Conservation (phyloP, 169 alveolate species). For the Eimeria tenella region DNA sequence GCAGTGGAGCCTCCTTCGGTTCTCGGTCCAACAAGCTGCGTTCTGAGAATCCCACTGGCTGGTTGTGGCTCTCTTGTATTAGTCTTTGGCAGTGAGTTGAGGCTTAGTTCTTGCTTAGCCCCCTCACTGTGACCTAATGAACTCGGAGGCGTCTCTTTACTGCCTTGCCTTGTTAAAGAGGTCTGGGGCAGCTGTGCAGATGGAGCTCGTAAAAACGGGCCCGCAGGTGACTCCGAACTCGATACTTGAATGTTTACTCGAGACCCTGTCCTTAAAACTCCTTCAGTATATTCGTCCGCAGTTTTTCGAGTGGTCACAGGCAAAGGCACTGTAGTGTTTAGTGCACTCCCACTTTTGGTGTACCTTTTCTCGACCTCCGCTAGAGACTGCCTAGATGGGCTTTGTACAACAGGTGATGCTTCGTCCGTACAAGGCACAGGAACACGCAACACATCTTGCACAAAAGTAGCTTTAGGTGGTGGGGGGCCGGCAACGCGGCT, state of each 20-base stretch:
- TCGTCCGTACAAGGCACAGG: background rate
- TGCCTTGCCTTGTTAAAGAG: background rate
- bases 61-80: background rate
- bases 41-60: background rate
- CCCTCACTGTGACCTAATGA: background rate
- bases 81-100: background rate
- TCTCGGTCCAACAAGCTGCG: conserved; percentile 5
- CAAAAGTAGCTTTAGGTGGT: conserved; percentile 8
- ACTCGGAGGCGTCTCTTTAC: background rate
- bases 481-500: conserved; percentile 50
- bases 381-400: background rate
- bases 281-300: no score
- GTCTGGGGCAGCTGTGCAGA: background rate
- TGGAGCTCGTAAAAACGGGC: background rate
- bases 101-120: background rate
- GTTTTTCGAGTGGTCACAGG: no score
- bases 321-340: background rate
- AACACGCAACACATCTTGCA: background rate
- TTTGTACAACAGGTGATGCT: background rate
- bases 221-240: no score
- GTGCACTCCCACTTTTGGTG: background rate
- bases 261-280: no score
- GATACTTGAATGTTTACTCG: no score
- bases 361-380: background rate
- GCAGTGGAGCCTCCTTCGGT: background rate